Evolutionary conservation across 2,329 filamentous ascomycete species (phyloP), one percentile per base, ranked within the genome.

Genomic region (Paramyrothecium sp.): DNA sequence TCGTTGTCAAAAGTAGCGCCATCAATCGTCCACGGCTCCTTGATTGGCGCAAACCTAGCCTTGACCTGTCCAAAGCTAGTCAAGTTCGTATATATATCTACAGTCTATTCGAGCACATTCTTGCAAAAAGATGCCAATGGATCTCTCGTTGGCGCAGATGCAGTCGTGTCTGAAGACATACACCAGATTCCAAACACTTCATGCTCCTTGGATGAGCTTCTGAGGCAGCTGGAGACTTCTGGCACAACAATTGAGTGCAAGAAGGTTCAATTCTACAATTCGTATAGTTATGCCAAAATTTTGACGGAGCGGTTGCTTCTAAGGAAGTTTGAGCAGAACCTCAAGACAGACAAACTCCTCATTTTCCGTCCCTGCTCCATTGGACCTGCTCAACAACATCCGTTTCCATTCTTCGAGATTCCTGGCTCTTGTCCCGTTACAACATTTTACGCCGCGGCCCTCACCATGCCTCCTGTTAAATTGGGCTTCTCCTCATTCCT

Each of bases 281-380:
- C 47, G 19, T 51, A 55, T 30, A 55, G 47, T 19, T 55, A 55
- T 19, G 48, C 54, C 3, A 55, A 55, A 23, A 47, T 38, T 23
- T 23, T 55, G 48, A 51, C 54, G 11, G 54, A 55, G 17, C 26
- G 54, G 19, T 19, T 55, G 4, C 16, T 55, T 2, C 16, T 22
- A 11, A 51, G 19, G 7, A 26, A 51, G 19, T 55, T 55, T 23
- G 46, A 23, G 12, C 10, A 20, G 4, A 21, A 21, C 3, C 11
- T 19, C 33, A 30, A 16, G 10, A 13, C n/a, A 4, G 21, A 50
- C 46, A 55, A 55, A 44, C 48, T 19, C 17, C 23, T 20, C 3
- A 13, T 44, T 4, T 7, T 44, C 4, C 38, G 38, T 16, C 38
- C 38, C 13, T 44, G 5, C 13, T 44, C 38, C 4, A 19, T 44